Conservation (phyloP, 139 green algal genomes). For the Closterium sp. region DNA sequence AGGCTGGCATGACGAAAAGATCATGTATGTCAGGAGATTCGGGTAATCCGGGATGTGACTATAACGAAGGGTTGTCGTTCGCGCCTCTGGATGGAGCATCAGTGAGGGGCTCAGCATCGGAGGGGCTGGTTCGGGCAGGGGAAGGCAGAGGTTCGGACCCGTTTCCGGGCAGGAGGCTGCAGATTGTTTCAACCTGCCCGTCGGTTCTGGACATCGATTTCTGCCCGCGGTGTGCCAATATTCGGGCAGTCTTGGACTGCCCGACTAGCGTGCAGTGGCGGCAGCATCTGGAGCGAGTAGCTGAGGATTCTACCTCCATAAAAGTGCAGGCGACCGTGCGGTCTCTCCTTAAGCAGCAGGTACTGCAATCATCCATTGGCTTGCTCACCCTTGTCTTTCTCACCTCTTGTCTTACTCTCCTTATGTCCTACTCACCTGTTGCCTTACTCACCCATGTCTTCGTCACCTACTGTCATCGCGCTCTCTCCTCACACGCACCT, state of each 20-base stretch:
- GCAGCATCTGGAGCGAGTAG: background rate
- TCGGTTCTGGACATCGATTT: background rate
- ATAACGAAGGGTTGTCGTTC: background rate
- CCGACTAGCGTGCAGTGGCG: background rate
- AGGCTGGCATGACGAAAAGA: background rate
- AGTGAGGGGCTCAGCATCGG: background rate
- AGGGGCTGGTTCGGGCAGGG: background rate
- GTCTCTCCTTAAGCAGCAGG: background rate
- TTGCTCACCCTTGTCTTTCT: too few species aligned
- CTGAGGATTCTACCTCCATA: background rate
- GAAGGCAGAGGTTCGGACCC: background rate
- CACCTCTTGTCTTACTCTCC: too few species aligned
- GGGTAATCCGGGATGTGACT: background rate
- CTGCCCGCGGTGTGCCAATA: background rate
- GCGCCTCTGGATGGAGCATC: background rate
- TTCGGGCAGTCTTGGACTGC: background rate
- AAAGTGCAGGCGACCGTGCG: background rate
- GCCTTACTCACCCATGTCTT: too few species aligned
- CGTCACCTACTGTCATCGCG: too few species aligned
- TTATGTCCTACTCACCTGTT: too few species aligned
- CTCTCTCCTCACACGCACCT: too few species aligned
- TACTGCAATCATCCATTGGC: background rate
- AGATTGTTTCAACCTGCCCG: background rate
- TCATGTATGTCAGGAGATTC: too few species aligned
- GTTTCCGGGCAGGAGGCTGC: background rate